Percentiles rank a stretch among this genome's conserved stretches.
Conservation (phyloP, 345 rosid genomes). For the Cardiospermum halicacabum region DNA sequence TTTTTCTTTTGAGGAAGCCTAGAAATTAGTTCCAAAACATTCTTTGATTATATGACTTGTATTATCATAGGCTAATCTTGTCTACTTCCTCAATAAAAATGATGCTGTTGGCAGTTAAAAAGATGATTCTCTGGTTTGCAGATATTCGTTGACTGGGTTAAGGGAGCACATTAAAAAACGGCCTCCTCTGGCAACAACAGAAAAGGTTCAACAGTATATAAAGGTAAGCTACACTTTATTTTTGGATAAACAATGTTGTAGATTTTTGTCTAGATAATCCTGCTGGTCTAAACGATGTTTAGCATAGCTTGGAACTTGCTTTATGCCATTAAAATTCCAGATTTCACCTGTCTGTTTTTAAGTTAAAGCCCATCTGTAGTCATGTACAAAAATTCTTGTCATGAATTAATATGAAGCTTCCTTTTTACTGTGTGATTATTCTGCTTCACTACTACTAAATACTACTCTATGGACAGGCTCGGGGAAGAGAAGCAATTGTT, state of each 20-base stretch:
- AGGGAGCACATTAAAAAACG: constrained; percentile 99
- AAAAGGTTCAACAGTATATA: constrained; percentile 87
- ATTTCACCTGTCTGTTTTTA: background rate
- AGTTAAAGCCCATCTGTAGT: background rate
- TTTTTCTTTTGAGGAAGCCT: background rate
- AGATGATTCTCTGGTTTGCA: constrained; percentile 24
- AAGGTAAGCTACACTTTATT: constrained; percentile 54
- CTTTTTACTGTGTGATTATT: background rate
- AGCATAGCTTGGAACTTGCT: background rate
- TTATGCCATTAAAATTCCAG: background rate
- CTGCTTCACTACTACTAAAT: constrained; percentile 2
- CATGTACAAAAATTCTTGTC: background rate
- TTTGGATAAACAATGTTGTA: background rate
- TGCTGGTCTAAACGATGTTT: constrained; percentile 2
- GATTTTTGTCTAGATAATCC: background rate
- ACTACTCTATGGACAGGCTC: constrained; percentile 51
- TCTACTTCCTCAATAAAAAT: background rate
- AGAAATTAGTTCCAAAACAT: background rate
- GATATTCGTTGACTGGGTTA: constrained; percentile 70
- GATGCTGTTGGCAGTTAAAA: background rate
- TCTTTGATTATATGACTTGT: background rate
- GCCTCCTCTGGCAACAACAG: constrained; percentile 91
- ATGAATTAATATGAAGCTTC: background rate
- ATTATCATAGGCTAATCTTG: background rate
- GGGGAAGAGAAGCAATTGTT: constrained; percentile 81